These are phyloP conservation scores for Chlorella ohadii DNA, from an alignment of 139 green algal genomes.

Conservation along the genomic window DNA sequence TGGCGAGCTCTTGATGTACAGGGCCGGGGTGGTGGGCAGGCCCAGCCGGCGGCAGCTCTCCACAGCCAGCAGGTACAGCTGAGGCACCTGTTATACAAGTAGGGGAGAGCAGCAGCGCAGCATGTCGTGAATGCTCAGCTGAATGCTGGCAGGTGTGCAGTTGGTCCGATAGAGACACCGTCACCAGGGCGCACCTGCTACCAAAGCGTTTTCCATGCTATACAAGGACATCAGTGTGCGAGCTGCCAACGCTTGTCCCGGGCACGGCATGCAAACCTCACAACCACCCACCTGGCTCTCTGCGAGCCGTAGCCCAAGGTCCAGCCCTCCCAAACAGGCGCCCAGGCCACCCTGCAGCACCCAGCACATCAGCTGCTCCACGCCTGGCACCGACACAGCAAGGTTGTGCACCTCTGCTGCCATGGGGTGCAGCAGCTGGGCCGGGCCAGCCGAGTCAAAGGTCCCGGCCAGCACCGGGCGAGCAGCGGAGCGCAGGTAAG, in stretches of 20 bases:
- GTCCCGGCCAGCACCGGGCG: conserved; percentile 1
- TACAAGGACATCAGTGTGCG: too few relatives aligned
- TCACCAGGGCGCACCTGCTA: too few relatives aligned
- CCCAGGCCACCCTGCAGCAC: conserved; percentile 8
- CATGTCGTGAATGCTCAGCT: too few relatives aligned
- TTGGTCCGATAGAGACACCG: too few relatives aligned
- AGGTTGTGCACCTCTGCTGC: conserved; percentile 15
- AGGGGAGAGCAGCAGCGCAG: not conserved
- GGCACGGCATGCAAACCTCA: too few relatives aligned
- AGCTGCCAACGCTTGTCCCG: too few relatives aligned
- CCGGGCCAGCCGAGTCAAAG: not conserved
- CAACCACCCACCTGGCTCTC: conserved; percentile 31
- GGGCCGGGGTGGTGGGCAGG: not conserved
- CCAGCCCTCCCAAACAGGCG: not conserved
- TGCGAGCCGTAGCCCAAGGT: conserved; percentile 25
- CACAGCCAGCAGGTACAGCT: conserved; percentile 34
- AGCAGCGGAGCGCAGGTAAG: conserved; percentile 5
- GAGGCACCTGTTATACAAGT: not conserved
- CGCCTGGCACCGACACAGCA: not conserved
- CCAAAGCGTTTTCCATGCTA: too few relatives aligned
- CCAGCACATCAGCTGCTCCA: conserved; percentile 20
- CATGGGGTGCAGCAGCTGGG: conserved; percentile 6
- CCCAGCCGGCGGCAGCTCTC: conserved; percentile 29
- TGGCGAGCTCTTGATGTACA: conserved; percentile 7
- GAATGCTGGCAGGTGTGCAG: too few relatives aligned